Conservation (phyloP, 2,329 filamentous ascomycete species). For the Fusarium pseudograminearum region DNA sequence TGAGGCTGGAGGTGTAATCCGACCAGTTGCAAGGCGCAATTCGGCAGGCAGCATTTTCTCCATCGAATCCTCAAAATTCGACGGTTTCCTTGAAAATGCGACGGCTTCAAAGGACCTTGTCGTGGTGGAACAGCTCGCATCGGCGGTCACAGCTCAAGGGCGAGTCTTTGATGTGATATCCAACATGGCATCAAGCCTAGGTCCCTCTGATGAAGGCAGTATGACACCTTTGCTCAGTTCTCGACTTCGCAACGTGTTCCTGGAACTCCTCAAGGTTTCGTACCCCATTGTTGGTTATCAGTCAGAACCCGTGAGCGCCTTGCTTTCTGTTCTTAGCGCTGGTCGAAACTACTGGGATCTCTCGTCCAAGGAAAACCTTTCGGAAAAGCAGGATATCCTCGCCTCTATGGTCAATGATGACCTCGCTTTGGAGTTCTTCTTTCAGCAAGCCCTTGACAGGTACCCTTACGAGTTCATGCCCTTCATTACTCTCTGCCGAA, state of each 20-base stretch:
- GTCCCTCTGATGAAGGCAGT: conserved; percentile 59
- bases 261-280: conserved; percentile 77
- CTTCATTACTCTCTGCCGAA: conserved; percentile 78
- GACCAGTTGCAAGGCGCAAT: conserved; percentile 62
- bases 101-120: conserved; percentile 65
- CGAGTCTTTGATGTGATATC: conserved; percentile 67
- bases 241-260: conserved; percentile 71
- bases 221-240: conserved; percentile 69
- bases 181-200: conserved; percentile 62
- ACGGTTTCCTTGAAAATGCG: conserved; percentile 66
- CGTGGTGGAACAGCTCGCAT: conserved; percentile 63
- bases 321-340: conserved; percentile 73
- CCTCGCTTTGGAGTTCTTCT: conserved; percentile 67
- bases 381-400: conserved; percentile 51
- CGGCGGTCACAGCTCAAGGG: conserved; percentile 62
- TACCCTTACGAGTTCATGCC: conserved; percentile 89
- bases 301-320: conserved; percentile 74
- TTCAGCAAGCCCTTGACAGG: conserved; percentile 77
- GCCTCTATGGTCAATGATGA: conserved; percentile 54
- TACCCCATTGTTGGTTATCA: conserved; percentile 78
- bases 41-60: conserved; percentile 73
- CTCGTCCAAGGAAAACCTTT: conserved; percentile 53
- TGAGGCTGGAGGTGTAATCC: conserved; percentile 59
- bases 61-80: conserved; percentile 70
- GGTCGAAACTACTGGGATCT: conserved; percentile 67